Base-by-base conservation (phyloP, 2,329 filamentous ascomycete genomes). In the Periconia macrospinosa region DNA sequence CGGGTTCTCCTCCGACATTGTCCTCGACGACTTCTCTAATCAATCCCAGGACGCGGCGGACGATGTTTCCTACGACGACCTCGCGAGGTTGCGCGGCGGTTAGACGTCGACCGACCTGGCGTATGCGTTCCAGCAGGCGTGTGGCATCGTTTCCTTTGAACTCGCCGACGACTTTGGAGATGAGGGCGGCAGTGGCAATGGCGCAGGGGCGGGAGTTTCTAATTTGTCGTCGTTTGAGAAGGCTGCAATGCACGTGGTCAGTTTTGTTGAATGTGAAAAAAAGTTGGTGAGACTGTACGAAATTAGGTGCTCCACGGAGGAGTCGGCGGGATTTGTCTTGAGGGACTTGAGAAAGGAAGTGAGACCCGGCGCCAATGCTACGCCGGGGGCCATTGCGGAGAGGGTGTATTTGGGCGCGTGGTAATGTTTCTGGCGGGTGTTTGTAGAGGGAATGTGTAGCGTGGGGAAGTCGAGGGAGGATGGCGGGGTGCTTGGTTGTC, bases 61-160 rank as follows among this genome's bases (percentile, higher is more conserved):
- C 91, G 62, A 99, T 92, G 69, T 99, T 99, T 49, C 92, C 93
- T 43, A 97, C 91, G 6, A 92, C 91, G 63, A 96, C 87, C 77
- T 97, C 94, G 56, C 89, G 85, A 15, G 93, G 93, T 66, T 96
- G 91, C 8, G 94, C 92, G 51, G 88, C 85, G 35, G 89, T 87
- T 42, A 99, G 81, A 51, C 86, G 85, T 63, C 86, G 83, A 52
- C 94, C 94, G 20, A 93, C 86, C 55, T 86, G 83, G 60, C 90
- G 87, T 57, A 99, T 87, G 60, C 90, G 87, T 63, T 88, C 84
- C 54, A 97, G 85, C 47, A 99, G 85, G 66, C 88, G 86, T 47
- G 86, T 84, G 45, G 92, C 87, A 72, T 93, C 89, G 56, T 83
- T 82, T 78, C 88, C 92, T 72, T 88, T 90, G 63, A 89, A 89